Percentiles rank a stretch among this genome's conserved stretches.
phyloP scores from a whole-genome alignment of 1,284 basidiomycete genomes.

The Volvariella surrecta region DNA sequence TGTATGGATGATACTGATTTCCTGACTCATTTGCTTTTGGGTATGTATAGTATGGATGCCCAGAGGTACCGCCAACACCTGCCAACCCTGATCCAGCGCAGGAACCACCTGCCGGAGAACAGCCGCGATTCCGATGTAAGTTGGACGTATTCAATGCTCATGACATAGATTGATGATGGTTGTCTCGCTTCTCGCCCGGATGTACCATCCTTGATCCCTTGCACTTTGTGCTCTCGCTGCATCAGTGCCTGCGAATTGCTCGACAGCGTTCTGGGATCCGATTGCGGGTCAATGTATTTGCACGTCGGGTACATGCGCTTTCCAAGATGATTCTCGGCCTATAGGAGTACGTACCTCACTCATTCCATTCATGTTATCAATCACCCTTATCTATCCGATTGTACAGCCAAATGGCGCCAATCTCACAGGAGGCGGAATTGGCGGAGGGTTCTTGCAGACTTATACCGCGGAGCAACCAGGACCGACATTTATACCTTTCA shows the following conservation, averaged over 20 bases:
- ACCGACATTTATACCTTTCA: slow-evolving; percentile 41
- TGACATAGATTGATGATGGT: not conserved
- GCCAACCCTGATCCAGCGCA: slow-evolving; percentile 61
- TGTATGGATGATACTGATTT: too few species aligned
- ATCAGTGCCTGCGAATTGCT: slow-evolving; percentile 68
- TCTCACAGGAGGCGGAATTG: slow-evolving; percentile 51
- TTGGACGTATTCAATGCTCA: slow-evolving; percentile 9
- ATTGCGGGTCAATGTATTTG: slow-evolving; percentile 59
- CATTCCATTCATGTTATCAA: slow-evolving; percentile 1
- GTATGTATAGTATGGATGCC: slow-evolving; percentile 59
- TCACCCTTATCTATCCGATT: slow-evolving; percentile 4
- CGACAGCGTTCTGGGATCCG: slow-evolving; percentile 76
- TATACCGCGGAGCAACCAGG: slow-evolving; percentile 18
- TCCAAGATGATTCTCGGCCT: slow-evolving; percentile 53
- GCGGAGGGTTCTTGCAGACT: slow-evolving; percentile 19
- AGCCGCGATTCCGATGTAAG: slow-evolving; percentile 45
- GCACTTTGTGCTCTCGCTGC: too few species aligned
- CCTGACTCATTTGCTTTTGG: not conserved
- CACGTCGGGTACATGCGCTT: slow-evolving; percentile 44
- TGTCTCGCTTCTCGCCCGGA: slow-evolving; percentile 1
- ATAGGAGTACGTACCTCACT: slow-evolving; percentile 47
- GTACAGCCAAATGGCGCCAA: slow-evolving; percentile 60
- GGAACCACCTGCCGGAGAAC: slow-evolving; percentile 30
- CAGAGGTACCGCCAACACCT: slow-evolving; percentile 41
- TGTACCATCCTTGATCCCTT: not conserved